Percentiles rank a stretch among this genome's conserved stretches.
Evolutionary conservation across 2,329 filamentous ascomycete species (phyloP).

Genomic region (Thermothelomyces thermophilus): DNA sequence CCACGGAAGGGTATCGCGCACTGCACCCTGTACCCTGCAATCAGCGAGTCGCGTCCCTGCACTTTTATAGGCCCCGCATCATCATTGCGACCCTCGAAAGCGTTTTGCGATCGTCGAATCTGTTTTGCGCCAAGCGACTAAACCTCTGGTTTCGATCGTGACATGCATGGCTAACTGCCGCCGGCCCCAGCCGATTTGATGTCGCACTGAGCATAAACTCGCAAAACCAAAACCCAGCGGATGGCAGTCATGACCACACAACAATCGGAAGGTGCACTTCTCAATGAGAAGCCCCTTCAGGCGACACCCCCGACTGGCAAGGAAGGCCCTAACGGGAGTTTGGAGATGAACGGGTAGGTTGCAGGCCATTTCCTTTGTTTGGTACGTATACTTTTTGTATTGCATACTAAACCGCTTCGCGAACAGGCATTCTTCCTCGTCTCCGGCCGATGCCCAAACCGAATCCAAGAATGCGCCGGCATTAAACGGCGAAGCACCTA

Average conservation of each 20-base stretch:
- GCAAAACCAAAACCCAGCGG: constrained; percentile 34
- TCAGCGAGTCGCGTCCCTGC: background rate
- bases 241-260: constrained; percentile 51
- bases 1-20: background rate
- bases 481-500: background rate
- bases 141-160: background rate
- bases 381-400: background rate
- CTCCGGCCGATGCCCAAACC: constrained; percentile 8
- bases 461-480: constrained; percentile 7
- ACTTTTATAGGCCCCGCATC: background rate
- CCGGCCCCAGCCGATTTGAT: constrained; percentile 20
- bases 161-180: constrained; percentile 17
- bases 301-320: constrained; percentile 44
- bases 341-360: constrained; percentile 52
- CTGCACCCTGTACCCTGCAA: background rate
- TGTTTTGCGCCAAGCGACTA: background rate
- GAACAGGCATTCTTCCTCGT: constrained; percentile 20
- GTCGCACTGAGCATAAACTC: constrained; percentile 21
- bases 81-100: background rate
- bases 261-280: constrained; percentile 34
- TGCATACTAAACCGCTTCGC: constrained; percentile 3
- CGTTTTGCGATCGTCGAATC: background rate
- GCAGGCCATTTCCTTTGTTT: constrained; percentile 15
- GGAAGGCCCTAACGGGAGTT: constrained; percentile 24
- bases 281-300: constrained; percentile 44